phyloP scores from a whole-genome alignment of 148 eudicot genomes.

The Simmondsia chinensis region DNA sequence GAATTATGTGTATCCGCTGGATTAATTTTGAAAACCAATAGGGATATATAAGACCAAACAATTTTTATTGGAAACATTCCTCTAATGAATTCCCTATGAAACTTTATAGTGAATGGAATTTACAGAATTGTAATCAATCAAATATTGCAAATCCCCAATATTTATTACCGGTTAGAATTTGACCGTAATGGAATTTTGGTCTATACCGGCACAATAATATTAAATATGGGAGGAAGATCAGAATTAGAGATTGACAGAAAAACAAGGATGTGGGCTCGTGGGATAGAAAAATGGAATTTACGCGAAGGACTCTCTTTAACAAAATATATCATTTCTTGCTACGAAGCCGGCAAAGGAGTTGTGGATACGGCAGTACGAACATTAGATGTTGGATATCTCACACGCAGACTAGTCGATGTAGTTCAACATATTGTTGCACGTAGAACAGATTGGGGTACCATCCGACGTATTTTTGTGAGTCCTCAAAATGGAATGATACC shows the following conservation, averaged over 20 bases:
- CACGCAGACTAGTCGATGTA: conserved; percentile 16
- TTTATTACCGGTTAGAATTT: neutral
- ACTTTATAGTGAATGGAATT: too few species aligned
- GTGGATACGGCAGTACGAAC: conserved; percentile 15
- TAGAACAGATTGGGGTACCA: conserved; percentile 11
- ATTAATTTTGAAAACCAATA: neutral
- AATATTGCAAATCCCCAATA: too few species aligned
- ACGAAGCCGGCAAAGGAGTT: conserved; percentile 14
- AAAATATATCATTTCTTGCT: conserved; percentile 13
- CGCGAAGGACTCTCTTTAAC: conserved; percentile 10
- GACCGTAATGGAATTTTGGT: neutral
- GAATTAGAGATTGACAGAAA: conserved; percentile 4
- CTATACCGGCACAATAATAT: neutral
- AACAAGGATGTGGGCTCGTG: conserved; percentile 1
- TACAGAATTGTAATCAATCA: too few species aligned
- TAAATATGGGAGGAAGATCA: conserved; percentile 1
- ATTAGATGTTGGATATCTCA: conserved; percentile 12
- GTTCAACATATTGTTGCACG: conserved; percentile 16
- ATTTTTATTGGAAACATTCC: neutral
- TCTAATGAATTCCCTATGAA: neutral
- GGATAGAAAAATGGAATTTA: conserved; percentile 5
- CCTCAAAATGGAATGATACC: neutral
- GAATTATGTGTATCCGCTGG: neutral
- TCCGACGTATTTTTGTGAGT: conserved; percentile 8
- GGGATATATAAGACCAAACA: too few species aligned